Conservation (phyloP, 176 grass and related monocot genomes). For the Aegilops tauschii region DNA sequence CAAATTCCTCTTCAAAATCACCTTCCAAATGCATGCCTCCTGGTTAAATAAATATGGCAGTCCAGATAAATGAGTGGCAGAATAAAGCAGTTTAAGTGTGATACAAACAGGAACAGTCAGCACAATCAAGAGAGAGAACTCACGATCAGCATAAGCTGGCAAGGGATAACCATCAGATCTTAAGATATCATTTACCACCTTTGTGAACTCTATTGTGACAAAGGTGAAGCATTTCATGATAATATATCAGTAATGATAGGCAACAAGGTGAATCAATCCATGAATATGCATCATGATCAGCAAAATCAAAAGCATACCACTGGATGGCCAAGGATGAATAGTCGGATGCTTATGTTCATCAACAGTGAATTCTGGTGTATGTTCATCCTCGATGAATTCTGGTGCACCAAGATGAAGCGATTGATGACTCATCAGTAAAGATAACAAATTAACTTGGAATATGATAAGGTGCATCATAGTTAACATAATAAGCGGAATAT, state of each 20-base stretch:
- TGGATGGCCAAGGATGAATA: background rate
- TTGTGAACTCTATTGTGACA: background rate
- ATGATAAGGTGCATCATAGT: background rate
- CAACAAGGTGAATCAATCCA: too few relatives aligned
- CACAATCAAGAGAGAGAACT: background rate
- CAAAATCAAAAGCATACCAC: background rate
- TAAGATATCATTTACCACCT: background rate
- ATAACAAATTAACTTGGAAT: background rate
- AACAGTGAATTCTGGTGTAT: background rate
- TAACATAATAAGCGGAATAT: background rate
- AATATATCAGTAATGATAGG: background rate
- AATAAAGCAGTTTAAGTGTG: background rate
- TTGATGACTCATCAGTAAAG: background rate
- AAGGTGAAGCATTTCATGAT: background rate
- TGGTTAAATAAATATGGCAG: background rate
- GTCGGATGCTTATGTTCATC: background rate
- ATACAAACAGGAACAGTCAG: background rate
- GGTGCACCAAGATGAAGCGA: background rate
- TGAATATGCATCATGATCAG: background rate
- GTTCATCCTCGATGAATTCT: background rate
- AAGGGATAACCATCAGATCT: background rate
- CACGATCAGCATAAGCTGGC: background rate
- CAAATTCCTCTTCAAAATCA: constrained; percentile 2
- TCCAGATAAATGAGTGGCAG: background rate
- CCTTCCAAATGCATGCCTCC: background rate